phyloP scores from a whole-genome alignment of 495 filamentous ascomycete genomes.

The Trichocladium uniseriatum region DNA sequence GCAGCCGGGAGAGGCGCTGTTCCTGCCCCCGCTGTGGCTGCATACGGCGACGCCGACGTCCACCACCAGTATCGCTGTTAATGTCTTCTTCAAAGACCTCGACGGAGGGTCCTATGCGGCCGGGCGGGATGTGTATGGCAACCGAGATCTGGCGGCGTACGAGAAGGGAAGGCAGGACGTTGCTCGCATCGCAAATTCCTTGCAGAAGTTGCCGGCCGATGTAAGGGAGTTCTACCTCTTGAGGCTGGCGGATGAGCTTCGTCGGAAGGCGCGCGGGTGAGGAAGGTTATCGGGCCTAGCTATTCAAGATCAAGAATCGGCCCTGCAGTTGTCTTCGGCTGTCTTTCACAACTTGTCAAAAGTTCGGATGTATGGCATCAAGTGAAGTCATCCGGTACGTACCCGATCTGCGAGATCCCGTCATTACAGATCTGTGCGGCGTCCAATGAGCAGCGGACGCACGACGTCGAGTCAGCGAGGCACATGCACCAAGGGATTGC shows the following conservation, averaged over 20 bases:
- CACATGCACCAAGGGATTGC: slow-evolving; percentile 23
- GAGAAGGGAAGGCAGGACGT: slow-evolving; percentile 70
- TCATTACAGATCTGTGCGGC: slow-evolving; percentile 1
- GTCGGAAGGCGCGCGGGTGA: slow-evolving; percentile 15
- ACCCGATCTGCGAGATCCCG: slow-evolving; percentile 9
- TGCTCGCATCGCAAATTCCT: slow-evolving; percentile 55
- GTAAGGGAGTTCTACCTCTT: slow-evolving; percentile 66
- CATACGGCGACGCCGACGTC: slow-evolving; percentile 64
- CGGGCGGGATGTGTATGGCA: slow-evolving; percentile 80
- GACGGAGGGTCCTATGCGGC: slow-evolving; percentile 53
- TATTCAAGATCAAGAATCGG: too few relatives aligned
- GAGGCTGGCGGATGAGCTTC: slow-evolving; percentile 63
- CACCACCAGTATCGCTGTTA: slow-evolving; percentile 63
- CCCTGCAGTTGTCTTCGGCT: too few relatives aligned
- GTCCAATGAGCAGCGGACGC: slow-evolving; percentile 11
- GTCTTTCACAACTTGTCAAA: too few relatives aligned
- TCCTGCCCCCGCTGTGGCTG: slow-evolving; percentile 73
- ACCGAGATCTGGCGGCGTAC: slow-evolving; percentile 75
- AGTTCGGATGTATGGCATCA: too few relatives aligned
- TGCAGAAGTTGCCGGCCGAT: slow-evolving; percentile 56
- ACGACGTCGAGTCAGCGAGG: slow-evolving; percentile 19
- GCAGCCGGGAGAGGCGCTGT: slow-evolving; percentile 63
- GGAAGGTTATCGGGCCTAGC: too few relatives aligned
- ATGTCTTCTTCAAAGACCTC: slow-evolving; percentile 75
- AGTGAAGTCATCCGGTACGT: slow-evolving; percentile 8